phyloP scores from a whole-genome alignment of 2,329 filamentous ascomycete genomes.

The Ilyonectria destructans region DNA sequence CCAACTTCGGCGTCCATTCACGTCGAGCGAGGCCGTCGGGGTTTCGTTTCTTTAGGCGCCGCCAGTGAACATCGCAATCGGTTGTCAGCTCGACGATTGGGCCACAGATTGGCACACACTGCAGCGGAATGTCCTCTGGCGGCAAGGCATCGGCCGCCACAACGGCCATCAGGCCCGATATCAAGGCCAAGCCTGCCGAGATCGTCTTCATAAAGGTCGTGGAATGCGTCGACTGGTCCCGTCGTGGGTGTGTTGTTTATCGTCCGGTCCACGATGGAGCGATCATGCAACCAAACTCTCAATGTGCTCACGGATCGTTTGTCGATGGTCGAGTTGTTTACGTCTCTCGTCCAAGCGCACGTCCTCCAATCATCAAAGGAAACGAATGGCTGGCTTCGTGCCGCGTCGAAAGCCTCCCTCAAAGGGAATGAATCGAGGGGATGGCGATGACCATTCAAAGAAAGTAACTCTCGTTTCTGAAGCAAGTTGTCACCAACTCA shows the following conservation, averaged over 20 bases:
- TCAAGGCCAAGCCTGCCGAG: conserved; percentile 46
- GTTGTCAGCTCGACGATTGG: conserved; percentile 61
- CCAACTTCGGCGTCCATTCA: conserved; percentile 44
- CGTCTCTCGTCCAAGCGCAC: neutral
- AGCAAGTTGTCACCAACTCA: conserved; percentile 17
- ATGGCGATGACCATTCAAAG: conserved; percentile 13
- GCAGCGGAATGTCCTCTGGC: conserved; percentile 56
- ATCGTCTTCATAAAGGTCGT: conserved; percentile 48
- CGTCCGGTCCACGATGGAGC: neutral
- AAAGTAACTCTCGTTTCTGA: conserved; percentile 20
- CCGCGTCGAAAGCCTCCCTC: neutral
- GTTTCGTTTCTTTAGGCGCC: conserved; percentile 49
- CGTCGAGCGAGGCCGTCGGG: conserved; percentile 20
- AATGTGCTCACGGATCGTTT: neutral
- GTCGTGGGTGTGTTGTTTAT: neutral
- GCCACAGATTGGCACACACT: conserved; percentile 60
- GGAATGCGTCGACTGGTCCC: neutral
- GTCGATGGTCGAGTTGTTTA: neutral
- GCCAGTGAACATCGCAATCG: conserved; percentile 53
- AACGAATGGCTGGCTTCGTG: conserved; percentile 7
- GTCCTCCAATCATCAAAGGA: neutral
- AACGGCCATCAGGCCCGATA: conserved; percentile 51
- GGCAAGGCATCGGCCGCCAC: conserved; percentile 52
- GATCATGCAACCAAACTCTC: neutral
- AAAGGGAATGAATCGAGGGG: conserved; percentile 4